phyloP scores from a whole-genome alignment of 2,329 filamentous ascomycete genomes.

The Stachybotrys chlorohalonatus region DNA sequence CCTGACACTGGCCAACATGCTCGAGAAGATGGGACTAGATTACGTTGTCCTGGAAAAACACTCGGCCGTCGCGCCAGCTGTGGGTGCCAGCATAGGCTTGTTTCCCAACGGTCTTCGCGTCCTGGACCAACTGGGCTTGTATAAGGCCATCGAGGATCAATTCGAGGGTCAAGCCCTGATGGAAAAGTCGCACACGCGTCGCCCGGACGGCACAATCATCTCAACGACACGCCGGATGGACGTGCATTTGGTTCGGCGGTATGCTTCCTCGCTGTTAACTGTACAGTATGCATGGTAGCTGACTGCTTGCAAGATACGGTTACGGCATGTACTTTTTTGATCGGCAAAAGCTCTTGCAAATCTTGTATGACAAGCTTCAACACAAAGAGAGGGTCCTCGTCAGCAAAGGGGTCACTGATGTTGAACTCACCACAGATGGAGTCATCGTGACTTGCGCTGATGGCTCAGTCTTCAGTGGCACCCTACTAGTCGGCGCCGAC shows the following conservation, averaged over 20 bases:
- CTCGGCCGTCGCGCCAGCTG: constrained; percentile 28
- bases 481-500: constrained; percentile 28
- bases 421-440: constrained; percentile 17
- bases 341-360: constrained; percentile 5
- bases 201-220: no score
- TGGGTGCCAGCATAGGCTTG: constrained; percentile 39
- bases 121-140: constrained; percentile 35
- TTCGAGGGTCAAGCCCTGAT: no score
- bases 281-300: no score
- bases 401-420: not conserved
- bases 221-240: no score
- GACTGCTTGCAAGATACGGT: no score
- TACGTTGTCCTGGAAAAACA: constrained; percentile 39
- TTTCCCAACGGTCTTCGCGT: constrained; percentile 32
- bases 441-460: constrained; percentile 5
- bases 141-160: constrained; percentile 7
- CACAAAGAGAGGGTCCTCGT: constrained; percentile 2
- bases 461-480: constrained; percentile 18
- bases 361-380: no score
- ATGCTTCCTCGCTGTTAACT: no score
- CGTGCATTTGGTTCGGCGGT: no score
- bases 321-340: no score
- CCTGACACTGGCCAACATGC: constrained; percentile 17
- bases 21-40: constrained; percentile 34
- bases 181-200: no score